A percentile compares a stretch with the other conserved stretches of the same genome.
Evolutionary conservation across 2,329 filamentous ascomycete species (phyloP).

Genomic region (Torrubiellomyces zombiae): DNA sequence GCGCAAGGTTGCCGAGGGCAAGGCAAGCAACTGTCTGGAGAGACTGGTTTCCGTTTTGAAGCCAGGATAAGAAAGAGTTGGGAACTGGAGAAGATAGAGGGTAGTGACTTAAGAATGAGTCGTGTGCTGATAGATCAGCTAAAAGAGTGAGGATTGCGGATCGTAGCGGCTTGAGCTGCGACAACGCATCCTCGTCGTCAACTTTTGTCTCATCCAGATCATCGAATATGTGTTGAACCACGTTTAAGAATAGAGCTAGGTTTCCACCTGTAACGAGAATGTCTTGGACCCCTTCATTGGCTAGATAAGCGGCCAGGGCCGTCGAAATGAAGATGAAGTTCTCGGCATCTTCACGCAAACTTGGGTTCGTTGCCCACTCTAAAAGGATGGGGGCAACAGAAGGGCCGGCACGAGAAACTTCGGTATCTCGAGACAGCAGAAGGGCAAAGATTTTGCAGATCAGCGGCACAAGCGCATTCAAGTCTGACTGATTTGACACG

Average conservation of each 20-base stretch:
- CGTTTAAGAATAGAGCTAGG: constrained; percentile 26
- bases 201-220: constrained; percentile 20
- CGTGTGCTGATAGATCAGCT: constrained; percentile 34
- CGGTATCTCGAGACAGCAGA: constrained; percentile 34
- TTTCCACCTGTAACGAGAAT: constrained; percentile 23
- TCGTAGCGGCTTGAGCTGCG: constrained; percentile 30
- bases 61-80: constrained; percentile 29
- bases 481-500: constrained; percentile 24
- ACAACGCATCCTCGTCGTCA: constrained; percentile 27
- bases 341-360: constrained; percentile 29
- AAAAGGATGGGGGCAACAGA: constrained; percentile 33
- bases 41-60: constrained; percentile 20
- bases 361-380: constrained; percentile 24
- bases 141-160: constrained; percentile 32
- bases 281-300: constrained; percentile 33
- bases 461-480: constrained; percentile 28
- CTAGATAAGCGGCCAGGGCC: constrained; percentile 38
- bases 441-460: constrained; percentile 40
- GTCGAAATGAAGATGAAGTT: constrained; percentile 35
- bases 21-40: constrained; percentile 43
- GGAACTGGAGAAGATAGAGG: constrained; percentile 25
- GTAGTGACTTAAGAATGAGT: constrained; percentile 25
- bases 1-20: constrained; percentile 43
- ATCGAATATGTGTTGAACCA: constrained; percentile 30
- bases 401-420: constrained; percentile 24